phyloP scores from a whole-genome alignment of 805 yeast species.

The Citeromyces nyonsensis region DNA sequence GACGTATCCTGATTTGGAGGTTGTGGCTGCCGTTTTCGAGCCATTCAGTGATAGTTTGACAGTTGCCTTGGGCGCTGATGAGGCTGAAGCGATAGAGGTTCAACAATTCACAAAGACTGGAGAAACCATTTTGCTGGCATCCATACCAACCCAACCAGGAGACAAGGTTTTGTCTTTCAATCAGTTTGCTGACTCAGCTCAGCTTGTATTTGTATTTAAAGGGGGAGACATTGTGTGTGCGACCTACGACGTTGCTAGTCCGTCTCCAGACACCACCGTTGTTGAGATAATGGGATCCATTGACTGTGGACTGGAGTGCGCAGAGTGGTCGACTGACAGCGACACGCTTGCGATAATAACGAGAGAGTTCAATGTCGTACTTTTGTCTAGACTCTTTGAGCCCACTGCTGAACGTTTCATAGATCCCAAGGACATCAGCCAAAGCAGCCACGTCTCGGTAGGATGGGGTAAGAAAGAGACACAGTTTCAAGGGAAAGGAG shows the following conservation, averaged over 20 bases:
- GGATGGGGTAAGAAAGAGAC: constrained; percentile 99
- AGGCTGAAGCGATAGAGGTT: constrained; percentile 49
- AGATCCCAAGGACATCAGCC: constrained; percentile 42
- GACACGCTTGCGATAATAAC: constrained; percentile 68
- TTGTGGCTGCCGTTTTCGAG: constrained; percentile 47
- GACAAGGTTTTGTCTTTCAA: constrained; percentile 35
- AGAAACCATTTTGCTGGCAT: constrained; percentile 36
- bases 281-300: constrained; percentile 73
- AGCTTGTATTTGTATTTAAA: constrained; percentile 47
- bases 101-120: constrained; percentile 64
- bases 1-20: constrained; percentile 50
- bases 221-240: constrained; percentile 69
- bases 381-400: constrained; percentile 68
- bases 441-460: constrained; percentile 77
- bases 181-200: constrained; percentile 58
- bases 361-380: constrained; percentile 36
- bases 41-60: constrained; percentile 61
- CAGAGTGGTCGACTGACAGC: constrained; percentile 85
- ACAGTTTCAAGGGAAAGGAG: constrained; percentile 91
- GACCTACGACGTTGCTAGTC: constrained; percentile 30
- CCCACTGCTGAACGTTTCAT: constrained; percentile 55
- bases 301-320: constrained; percentile 58
- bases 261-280: constrained; percentile 37
- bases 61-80: constrained; percentile 38
- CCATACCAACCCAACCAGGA: constrained; percentile 31